A percentile compares a stretch with the other conserved stretches of the same genome.
Evolutionary conservation across 75 land plant genomes (phyloP).

Genomic region (Isoetes taiwanensis): DNA sequence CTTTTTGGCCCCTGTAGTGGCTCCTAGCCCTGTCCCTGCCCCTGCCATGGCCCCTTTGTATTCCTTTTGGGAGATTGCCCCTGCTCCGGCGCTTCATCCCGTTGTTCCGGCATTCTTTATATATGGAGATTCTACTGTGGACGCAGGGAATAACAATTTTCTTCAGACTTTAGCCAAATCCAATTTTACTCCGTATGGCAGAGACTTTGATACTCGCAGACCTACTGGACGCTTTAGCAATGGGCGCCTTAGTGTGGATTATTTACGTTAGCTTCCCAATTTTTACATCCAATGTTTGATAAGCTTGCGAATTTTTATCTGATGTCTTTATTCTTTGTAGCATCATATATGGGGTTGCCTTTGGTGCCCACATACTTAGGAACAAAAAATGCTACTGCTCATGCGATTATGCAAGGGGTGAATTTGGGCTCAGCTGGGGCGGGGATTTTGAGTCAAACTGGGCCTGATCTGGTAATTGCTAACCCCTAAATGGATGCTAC

Average conservation of each 20-base stretch:
- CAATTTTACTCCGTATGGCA: constrained; percentile 50
- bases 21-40: too few species aligned
- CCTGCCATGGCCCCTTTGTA: too few species aligned
- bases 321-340: too few species aligned
- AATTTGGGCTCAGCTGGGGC: constrained; percentile 82
- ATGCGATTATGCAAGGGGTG: constrained; percentile 33
- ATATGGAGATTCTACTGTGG: constrained; percentile 66
- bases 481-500: too few species aligned
- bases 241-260: constrained; percentile 40
- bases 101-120: constrained; percentile 39
- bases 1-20: too few species aligned
- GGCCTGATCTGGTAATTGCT: constrained; percentile 57
- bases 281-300: too few species aligned
- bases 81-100: too few species aligned
- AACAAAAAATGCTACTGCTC: too few species aligned
- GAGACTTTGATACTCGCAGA: constrained; percentile 31
- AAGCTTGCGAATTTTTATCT: too few species aligned
- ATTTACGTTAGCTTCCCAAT: too few species aligned
- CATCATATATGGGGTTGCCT: constrained; percentile 48
- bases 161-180: constrained; percentile 25
- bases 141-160: constrained; percentile 56
- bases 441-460: constrained; percentile 56
- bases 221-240: constrained; percentile 55
- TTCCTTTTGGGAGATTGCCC: too few species aligned
- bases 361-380: constrained; percentile 54